Evolutionary conservation across 2,329 filamentous ascomycete species (phyloP).

Genomic region (Aureobasidium uvarum): DNA sequence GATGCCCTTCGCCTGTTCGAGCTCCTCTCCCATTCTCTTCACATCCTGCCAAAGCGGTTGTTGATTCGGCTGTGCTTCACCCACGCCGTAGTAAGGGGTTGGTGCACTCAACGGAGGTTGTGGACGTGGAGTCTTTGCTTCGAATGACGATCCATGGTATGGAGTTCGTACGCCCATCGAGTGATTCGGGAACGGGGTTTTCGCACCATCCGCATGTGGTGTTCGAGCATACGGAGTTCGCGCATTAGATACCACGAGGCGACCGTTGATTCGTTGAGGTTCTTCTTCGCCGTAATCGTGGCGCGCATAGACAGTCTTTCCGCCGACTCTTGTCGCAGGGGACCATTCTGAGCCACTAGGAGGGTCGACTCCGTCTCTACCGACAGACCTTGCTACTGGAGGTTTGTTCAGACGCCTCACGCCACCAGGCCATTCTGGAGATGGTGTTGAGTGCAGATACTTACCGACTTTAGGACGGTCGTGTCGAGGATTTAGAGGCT

Average conservation of each 20-base stretch:
- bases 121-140: neutral
- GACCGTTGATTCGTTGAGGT: conserved; percentile 5
- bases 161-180: neutral
- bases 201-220: neutral
- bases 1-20: neutral
- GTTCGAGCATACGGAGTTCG: neutral
- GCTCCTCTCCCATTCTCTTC: conserved; percentile 11
- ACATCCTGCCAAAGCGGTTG: conserved; percentile 5
- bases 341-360: neutral
- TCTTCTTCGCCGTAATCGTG: neutral
- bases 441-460: conserved; percentile 19
- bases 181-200: neutral
- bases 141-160: neutral
- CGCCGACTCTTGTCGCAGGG: conserved; percentile 10
- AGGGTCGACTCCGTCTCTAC: neutral
- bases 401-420: neutral
- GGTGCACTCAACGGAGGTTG: neutral
- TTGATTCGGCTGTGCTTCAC: neutral
- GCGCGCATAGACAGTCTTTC: conserved; percentile 7
- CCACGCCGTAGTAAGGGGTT: neutral
- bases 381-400: neutral
- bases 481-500: conserved; percentile 3
- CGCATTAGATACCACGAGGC: neutral
- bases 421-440: conserved; percentile 11
- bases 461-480: conserved; percentile 11